Evolutionary conservation across 768 basidiomycete genomes (phyloP), one percentile per base, ranked within the genome.

Genomic region (Psilocybe tampanensis): DNA sequence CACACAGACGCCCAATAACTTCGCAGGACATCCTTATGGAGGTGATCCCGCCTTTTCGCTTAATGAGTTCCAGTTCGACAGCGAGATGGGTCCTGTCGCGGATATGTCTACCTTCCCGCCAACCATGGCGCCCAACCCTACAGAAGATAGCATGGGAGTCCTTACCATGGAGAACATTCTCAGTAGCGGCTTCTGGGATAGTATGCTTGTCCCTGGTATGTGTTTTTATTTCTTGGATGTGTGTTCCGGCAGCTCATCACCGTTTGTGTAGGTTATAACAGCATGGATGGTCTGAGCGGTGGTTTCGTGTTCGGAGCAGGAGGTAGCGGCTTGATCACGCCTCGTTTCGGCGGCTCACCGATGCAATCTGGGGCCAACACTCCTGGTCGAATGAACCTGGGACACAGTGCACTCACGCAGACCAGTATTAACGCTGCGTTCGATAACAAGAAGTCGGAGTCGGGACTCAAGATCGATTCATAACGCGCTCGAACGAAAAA

Each of bases 71-170:
- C 84, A 88, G 57, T 88, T 90, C 64, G 85, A 85, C 51, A 78
- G 90, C 52, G 92, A 94, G 76, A 92, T 92, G 89, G 92, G 91
- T 0, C 90, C 89, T 3, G 89, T 86, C 15, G 84, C 81, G 59
- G 91, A 93, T 68, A 86, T 93, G 64, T 83, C 88, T 45, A 91
- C 86, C 53, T 93, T 93, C 81, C 92, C 91, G 47, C 92, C 92
- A n/a, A 92, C 88, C 51, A 92, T 92, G 88, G 87, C 84, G 47
- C 79, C 84, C 54, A 74, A 54, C 77, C 79, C 52, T 45, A 68
- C 34, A 75, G 54, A 68, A 34, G 64, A 54, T 32, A 47, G 21
- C 19, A 58, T 65, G 60, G 68, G 78, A 33, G 80, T 78, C 41
- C 66, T 94, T 59, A 86, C 90, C 49, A 92, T 94, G 88, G 92